phyloP scores from a whole-genome alignment of 1,284 basidiomycete genomes.

The Cryptococcus sp. region DNA sequence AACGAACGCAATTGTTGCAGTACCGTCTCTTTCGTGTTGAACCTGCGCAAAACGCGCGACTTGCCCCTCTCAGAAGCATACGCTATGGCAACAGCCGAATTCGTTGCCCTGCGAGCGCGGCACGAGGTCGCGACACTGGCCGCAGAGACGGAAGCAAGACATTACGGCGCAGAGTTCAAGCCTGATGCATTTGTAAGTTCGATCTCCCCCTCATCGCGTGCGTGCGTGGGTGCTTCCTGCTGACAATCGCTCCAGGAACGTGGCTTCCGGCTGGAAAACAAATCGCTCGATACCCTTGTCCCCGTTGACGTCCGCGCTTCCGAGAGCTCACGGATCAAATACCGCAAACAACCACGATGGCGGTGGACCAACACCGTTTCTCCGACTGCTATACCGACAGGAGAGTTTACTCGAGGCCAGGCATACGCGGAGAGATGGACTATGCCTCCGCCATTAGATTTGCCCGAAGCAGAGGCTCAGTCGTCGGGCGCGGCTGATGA shows the following conservation, averaged over 20 bases:
- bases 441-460: conserved; percentile 26
- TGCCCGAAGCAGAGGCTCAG: conserved; percentile 11
- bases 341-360: conserved; percentile 35
- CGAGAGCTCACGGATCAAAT: conserved; percentile 20
- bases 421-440: conserved; percentile 45
- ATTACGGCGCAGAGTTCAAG: conserved; percentile 63
- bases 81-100: conserved; percentile 74
- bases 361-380: conserved; percentile 37
- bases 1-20: conserved; percentile 54
- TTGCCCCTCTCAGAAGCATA: conserved; percentile 80
- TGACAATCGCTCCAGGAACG: conserved; percentile 29
- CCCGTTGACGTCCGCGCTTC: conserved; percentile 16
- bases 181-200: conserved; percentile 46
- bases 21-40: conserved; percentile 75
- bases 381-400: conserved; percentile 14
- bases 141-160: conserved; percentile 77
- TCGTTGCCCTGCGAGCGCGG: conserved; percentile 79
- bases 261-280: conserved; percentile 33
- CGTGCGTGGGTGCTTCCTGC: not conserved
- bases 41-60: conserved; percentile 68
- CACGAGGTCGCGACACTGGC: conserved; percentile 75
- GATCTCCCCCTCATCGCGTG: not conserved
- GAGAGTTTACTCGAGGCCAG: conserved; percentile 39
- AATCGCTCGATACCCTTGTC: conserved; percentile 23
- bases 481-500: conserved; percentile 3